Evolutionary conservation across 129 eudicot genomes (phyloP).

Genomic region (Saposhnikovia divaricata): DNA sequence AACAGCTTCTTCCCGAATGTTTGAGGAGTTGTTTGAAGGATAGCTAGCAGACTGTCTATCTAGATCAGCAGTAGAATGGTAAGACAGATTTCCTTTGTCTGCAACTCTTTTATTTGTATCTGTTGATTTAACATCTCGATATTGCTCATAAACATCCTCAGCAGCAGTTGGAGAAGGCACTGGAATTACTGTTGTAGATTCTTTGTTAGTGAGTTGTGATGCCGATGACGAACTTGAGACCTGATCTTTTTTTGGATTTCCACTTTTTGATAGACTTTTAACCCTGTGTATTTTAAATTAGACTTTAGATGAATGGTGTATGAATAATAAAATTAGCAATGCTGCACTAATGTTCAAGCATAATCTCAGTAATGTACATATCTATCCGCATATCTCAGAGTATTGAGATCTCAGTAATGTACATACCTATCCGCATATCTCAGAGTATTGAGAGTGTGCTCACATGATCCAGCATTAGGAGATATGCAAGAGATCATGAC

Average conservation of each 20-base stretch:
- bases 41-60: conserved; percentile 42
- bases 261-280: conserved; percentile 79
- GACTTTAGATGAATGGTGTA: not conserved
- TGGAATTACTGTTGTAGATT: conserved; percentile 39
- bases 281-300: conserved; percentile 41
- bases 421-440: conserved; percentile 87
- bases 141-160: conserved; percentile 51
- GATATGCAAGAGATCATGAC: conserved; percentile 97
- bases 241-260: conserved; percentile 73
- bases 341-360: not conserved
- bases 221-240: conserved; percentile 37
- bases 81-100: conserved; percentile 49
- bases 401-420: conserved; percentile 40
- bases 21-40: conserved; percentile 43
- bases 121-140: conserved; percentile 42
- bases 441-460: conserved; percentile 84
- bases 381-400: conserved; percentile 94
- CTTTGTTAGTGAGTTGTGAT: conserved; percentile 30
- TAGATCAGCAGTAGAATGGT: conserved; percentile 37
- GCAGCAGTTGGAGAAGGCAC: conserved; percentile 36
- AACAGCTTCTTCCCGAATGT: conserved; percentile 41
- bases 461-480: conserved; percentile 88
- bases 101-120: conserved; percentile 50
- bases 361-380: conserved; percentile 9
- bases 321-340: not conserved